Conservation (phyloP, 176 grass and related monocot genomes). For the Thalia dealbata region DNA sequence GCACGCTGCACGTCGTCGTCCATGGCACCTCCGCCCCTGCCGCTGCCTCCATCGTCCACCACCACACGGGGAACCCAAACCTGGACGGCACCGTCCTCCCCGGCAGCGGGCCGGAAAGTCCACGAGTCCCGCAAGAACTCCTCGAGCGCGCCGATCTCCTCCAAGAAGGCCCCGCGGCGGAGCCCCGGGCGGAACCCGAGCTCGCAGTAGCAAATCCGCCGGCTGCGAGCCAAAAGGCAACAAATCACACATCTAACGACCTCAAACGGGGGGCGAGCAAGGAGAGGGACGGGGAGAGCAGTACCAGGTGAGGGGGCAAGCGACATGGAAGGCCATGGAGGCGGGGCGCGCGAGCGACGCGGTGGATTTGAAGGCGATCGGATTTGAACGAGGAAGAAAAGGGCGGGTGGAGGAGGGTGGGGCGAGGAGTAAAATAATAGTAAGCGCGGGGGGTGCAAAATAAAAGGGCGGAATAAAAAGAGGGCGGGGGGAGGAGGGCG, state of each 20-base stretch:
- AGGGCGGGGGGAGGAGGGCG: too few species aligned
- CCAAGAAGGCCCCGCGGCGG: constrained; percentile 17
- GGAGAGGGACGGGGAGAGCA: background rate
- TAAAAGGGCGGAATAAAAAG: too few species aligned
- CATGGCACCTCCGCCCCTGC: background rate
- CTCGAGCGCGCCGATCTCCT: constrained; percentile 32
- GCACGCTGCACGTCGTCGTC: constrained; percentile 33
- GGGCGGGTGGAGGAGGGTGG: too few species aligned
- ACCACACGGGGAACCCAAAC: constrained; percentile 54
- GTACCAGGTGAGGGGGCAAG: constrained; percentile 74
- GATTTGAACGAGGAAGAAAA: too few species aligned
- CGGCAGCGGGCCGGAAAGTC: constrained; percentile 24
- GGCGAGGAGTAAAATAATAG: too few species aligned
- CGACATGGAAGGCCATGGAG: constrained; percentile 72
- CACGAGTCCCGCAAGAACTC: constrained; percentile 64
- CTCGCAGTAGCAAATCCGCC: constrained; percentile 73
- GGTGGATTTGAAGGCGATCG: too few species aligned
- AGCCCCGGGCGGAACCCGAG: constrained; percentile 41
- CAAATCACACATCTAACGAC: background rate
- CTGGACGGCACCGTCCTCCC: constrained; percentile 31
- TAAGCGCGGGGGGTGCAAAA: too few species aligned
- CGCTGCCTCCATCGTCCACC: background rate
- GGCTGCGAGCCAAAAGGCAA: constrained; percentile 25
- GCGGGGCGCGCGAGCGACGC: too few species aligned
- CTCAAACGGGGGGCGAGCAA: background rate